A percentile compares a stretch with the other conserved stretches of the same genome.
phyloP scores from a whole-genome alignment of 495 filamentous ascomycete genomes.

The Tuber calosporum region DNA sequence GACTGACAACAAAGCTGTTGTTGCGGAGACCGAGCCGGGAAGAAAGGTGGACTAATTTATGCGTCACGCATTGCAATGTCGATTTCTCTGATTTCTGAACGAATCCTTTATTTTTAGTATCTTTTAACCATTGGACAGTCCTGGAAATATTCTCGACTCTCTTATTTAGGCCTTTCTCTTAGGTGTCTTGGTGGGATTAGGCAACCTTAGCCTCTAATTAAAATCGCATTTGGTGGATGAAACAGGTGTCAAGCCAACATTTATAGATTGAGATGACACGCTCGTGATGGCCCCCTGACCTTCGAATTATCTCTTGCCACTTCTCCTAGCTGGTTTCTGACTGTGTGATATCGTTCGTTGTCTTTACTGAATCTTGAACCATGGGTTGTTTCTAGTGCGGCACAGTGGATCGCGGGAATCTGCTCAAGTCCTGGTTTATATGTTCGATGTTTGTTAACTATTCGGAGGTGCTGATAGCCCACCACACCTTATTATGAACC shows the following conservation, averaged over 20 bases:
- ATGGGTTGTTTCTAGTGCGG: neutral
- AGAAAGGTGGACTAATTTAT: neutral
- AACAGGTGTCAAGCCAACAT: neutral
- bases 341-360: neutral
- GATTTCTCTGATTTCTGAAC: neutral
- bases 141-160: neutral
- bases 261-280: neutral
- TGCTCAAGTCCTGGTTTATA: neutral
- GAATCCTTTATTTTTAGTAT: neutral
- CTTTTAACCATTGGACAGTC: neutral
- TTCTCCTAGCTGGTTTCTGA: neutral
- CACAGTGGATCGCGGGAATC: neutral
- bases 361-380: neutral
- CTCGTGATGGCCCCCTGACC: neutral
- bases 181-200: neutral
- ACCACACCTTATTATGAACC: too few species aligned
- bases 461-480: neutral
- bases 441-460: neutral
- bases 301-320: neutral
- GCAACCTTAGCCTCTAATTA: neutral
- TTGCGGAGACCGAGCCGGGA: neutral
- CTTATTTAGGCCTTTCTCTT: neutral
- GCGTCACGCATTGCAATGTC: neutral
- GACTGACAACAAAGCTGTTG: neutral
- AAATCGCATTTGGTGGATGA: neutral